phyloP scores from a whole-genome alignment of 495 filamentous ascomycete genomes.

The Aspergillus homomorphus region DNA sequence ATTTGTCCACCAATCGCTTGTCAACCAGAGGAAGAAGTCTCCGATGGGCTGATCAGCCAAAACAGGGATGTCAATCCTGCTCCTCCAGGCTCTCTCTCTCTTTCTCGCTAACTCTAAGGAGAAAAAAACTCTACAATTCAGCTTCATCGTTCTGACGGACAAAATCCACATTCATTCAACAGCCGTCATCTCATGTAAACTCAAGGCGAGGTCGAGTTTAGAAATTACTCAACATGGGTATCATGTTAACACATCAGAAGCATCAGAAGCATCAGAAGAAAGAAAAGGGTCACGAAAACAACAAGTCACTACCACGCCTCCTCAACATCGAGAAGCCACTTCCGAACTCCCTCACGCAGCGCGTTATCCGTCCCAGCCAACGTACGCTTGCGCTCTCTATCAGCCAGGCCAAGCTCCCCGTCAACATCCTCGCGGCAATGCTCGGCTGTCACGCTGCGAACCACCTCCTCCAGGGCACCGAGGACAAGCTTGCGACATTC shows the following conservation, averaged over 20 bases:
- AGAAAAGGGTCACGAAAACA: background rate
- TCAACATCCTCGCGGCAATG: constrained; percentile 47
- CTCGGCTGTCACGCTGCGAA: constrained; percentile 57
- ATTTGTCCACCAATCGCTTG: background rate
- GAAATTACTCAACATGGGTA: constrained; percentile 6
- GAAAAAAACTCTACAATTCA: too few relatives aligned
- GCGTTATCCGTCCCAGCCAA: constrained; percentile 51
- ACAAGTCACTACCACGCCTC: constrained; percentile 35
- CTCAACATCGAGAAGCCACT: constrained; percentile 61
- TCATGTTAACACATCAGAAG: constrained; percentile 7
- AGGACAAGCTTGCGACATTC: constrained; percentile 62
- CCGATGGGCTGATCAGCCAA: background rate
- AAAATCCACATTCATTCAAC: too few relatives aligned
- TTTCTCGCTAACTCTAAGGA: too few relatives aligned
- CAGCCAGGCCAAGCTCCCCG: constrained; percentile 31
- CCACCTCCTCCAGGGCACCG: constrained; percentile 62
- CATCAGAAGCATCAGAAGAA: constrained; percentile 6
- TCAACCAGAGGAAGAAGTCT: background rate
- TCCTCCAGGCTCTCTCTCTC: too few relatives aligned
- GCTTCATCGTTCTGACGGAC: too few relatives aligned
- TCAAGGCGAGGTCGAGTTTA: background rate
- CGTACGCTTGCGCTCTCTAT: constrained; percentile 37
- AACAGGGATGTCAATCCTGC: too few relatives aligned
- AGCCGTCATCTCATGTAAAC: too few relatives aligned
- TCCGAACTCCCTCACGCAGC: constrained; percentile 60